Evolutionary conservation across 2,329 filamentous ascomycete genomes (phyloP), one percentile per base, ranked within the genome.

Genomic region (Aspergillus sp.): DNA sequence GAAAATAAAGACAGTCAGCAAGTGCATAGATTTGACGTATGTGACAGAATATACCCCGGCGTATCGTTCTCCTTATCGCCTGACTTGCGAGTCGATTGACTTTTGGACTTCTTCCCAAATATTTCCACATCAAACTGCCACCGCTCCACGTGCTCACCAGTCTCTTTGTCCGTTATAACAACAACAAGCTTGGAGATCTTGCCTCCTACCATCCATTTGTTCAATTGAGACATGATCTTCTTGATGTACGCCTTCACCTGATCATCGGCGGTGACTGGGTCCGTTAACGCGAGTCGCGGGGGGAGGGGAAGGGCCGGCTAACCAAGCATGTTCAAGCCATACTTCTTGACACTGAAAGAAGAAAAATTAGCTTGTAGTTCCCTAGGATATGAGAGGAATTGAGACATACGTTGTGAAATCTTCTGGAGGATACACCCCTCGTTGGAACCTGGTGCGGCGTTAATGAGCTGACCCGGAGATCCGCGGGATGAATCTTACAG

Each of bases 231-330:
- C 93, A 97, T 99, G 79, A 99, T 98, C 79, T 96, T 96, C 77
- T 96, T 97, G 82, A 99, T 96, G 79, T 99, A 99, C 33, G 93
- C 91, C 77, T 96, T 96, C 73, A 99, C 95, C 79, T 99, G 93
- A 80, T 98, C 95, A 74, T 99, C 95, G 63, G 92, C 87, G 33
- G 93, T 96, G 52, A 98, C 93, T 87, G 72, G 58, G 65, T 68
- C 48, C 48, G 60, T 66, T 46, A 68, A 59, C 43, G 56, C 25
- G 50, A 56, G 58, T 55, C 56, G 33, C 15, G 25, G 17, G 17
- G 25, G 33, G 27, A 35, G 33, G 31, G 43, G 43, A 31, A 11
- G 31, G 46, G 27, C 23, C 3, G 33, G 70, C 79, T 63, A 76
- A 90, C 87, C 85, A 68, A 96, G 90, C 92, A 97, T 96, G 70